These are phyloP conservation scores for Populus trichocarpa DNA, from an alignment of 441 rosid species.

Conservation along the genomic window DNA sequence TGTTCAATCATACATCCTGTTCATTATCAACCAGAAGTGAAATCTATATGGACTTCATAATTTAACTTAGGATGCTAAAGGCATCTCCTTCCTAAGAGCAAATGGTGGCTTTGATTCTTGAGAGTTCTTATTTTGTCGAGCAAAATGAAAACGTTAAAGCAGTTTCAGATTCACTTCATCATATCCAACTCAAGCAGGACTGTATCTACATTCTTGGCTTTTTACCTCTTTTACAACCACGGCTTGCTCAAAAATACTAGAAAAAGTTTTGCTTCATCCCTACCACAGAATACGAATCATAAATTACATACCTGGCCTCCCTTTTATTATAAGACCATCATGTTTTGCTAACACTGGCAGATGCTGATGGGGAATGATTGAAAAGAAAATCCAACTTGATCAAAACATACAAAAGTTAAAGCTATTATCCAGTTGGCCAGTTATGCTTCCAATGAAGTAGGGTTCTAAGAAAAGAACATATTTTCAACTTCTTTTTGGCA, in stretches of 20 bases:
- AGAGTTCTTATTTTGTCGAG: neutral
- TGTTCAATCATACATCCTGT: neutral
- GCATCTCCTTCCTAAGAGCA: neutral
- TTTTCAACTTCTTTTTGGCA: neutral
- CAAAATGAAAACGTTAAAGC: neutral
- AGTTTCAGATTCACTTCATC: neutral
- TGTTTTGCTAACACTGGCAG: neutral
- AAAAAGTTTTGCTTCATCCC: neutral
- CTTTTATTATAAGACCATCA: neutral
- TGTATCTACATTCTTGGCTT: neutral
- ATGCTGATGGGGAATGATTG: neutral
- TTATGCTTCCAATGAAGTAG: neutral
- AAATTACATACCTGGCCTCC: neutral
- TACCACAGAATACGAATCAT: neutral
- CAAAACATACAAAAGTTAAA: neutral
- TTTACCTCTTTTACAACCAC: neutral
- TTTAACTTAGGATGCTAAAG: too few relatives aligned
- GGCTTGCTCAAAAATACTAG: neutral
- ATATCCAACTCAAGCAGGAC: neutral
- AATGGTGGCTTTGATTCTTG: neutral
- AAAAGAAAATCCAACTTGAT: neutral
- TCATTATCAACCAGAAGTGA: neutral
- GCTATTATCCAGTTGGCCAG: neutral
- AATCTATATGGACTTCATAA: neutral
- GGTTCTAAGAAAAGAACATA: neutral